Evolutionary conservation across 805 yeast species (phyloP).

Genomic region (Zygotorulaspora chibaensis): DNA sequence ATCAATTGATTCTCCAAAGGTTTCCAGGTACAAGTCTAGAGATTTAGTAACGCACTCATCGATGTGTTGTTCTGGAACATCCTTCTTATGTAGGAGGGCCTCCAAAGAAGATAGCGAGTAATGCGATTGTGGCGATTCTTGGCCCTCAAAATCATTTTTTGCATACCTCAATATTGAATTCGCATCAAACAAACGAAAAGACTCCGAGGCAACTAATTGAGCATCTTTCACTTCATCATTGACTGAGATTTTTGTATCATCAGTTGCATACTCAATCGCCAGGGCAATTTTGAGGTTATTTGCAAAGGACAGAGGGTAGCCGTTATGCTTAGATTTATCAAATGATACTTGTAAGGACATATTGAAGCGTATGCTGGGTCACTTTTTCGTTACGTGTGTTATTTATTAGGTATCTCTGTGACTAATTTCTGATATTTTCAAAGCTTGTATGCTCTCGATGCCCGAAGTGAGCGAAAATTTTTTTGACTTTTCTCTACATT

Average conservation of each 20-base stretch:
- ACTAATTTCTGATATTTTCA: no score
- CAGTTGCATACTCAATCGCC: constrained; percentile 28
- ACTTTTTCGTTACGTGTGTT: neutral
- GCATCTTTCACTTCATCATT: constrained; percentile 24
- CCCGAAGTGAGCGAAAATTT: no score
- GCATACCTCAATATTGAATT: constrained; percentile 68
- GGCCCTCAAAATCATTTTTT: constrained; percentile 43
- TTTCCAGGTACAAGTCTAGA: constrained; percentile 29
- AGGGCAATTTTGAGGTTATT: constrained; percentile 34
- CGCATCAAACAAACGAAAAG: constrained; percentile 51
- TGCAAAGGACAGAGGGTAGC: constrained; percentile 21
- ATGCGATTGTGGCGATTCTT: constrained; percentile 33
- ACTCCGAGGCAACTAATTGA: constrained; percentile 28
- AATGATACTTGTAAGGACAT: constrained; percentile 29
- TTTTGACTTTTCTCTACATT: no score
- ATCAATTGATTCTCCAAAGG: constrained; percentile 33
- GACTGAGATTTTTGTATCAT: constrained; percentile 22
- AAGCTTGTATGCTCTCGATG: no score
- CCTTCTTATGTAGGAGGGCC: constrained; percentile 14
- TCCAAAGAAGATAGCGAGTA: constrained; percentile 25
- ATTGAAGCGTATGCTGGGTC: neutral
- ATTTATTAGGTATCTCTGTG: neutral
- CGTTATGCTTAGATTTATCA: constrained; percentile 26
- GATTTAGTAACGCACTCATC: constrained; percentile 41
- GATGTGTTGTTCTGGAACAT: constrained; percentile 40